Percentiles rank a stretch among this genome's conserved stretches.
These are phyloP conservation scores for Coniferiporia weirii DNA, from an alignment of 1,284 basidiomycete species.

Conservation along the genomic window DNA sequence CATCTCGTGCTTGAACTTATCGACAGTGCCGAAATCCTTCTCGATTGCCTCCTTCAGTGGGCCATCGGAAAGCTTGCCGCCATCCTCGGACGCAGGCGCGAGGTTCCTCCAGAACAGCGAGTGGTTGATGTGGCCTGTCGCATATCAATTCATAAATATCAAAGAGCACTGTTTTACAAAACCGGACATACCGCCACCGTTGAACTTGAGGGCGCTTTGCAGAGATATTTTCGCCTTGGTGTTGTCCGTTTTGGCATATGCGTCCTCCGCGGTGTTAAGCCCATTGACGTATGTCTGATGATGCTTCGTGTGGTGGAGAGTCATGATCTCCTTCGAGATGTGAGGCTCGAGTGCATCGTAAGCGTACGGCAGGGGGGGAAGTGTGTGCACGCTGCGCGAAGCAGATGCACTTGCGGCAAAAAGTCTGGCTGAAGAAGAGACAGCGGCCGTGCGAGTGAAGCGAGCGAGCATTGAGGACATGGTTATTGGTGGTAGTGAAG, in stretches of 20 bases:
- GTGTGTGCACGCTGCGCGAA: constrained; percentile 50
- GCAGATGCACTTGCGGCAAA: constrained; percentile 9
- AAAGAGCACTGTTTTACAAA: constrained; percentile 1
- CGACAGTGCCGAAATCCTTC: constrained; percentile 80
- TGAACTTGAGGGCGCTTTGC: constrained; percentile 86
- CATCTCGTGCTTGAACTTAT: constrained; percentile 70
- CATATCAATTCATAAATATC: neutral
- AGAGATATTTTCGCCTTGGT: constrained; percentile 83
- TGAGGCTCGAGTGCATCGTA: constrained; percentile 84
- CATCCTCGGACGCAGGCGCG: constrained; percentile 54
- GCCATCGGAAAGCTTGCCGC: constrained; percentile 68
- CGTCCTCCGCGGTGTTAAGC: constrained; percentile 86
- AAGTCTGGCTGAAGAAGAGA: constrained; percentile 4
- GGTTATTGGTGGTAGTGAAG: constrained; percentile 7
- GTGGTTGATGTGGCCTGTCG: constrained; percentile 80
- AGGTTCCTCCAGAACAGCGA: constrained; percentile 98
- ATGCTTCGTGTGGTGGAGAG: constrained; percentile 93
- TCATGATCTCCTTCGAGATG: constrained; percentile 83
- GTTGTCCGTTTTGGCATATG: constrained; percentile 61
- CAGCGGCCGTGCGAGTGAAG: constrained; percentile 8
- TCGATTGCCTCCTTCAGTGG: constrained; percentile 79
- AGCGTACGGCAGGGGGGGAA: constrained; percentile 85
- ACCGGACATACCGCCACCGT: constrained; percentile 69
- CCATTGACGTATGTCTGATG: constrained; percentile 92
- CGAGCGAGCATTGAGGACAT: constrained; percentile 12